These are phyloP conservation scores for Leccinellum luteum DNA, from an alignment of 768 basidiomycete species.

Conservation along the genomic window DNA sequence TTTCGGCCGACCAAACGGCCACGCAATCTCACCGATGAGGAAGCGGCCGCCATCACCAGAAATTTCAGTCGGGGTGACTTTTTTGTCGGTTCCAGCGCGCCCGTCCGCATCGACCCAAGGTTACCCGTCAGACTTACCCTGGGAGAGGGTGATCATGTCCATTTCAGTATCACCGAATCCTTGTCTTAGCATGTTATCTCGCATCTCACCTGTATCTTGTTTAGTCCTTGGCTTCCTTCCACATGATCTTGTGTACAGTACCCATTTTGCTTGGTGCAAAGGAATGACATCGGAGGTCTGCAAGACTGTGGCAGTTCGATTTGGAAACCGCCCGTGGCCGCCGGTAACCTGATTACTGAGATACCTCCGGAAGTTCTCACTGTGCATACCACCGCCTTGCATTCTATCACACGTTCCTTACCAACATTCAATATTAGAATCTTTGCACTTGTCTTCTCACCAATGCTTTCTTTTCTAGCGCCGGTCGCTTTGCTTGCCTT, in stretches of 20 bases:
- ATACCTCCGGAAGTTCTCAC: not conserved
- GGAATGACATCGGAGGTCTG: slow-evolving; percentile 4
- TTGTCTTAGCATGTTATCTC: slow-evolving; percentile 33
- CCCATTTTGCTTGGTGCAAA: slow-evolving; percentile 4
- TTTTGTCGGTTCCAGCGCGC: slow-evolving; percentile 76
- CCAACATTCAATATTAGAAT: not conserved
- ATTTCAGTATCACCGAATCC: slow-evolving; percentile 55
- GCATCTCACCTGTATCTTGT: slow-evolving; percentile 21
- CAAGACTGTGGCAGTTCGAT: not conserved
- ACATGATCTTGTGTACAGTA: slow-evolving; percentile 23
- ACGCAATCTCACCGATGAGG: slow-evolving; percentile 78
- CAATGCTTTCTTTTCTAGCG: slow-evolving; percentile 4
- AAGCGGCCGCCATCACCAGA: slow-evolving; percentile 78
- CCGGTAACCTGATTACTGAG: not conserved
- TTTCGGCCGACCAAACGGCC: slow-evolving; percentile 82
- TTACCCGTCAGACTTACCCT: slow-evolving; percentile 76
- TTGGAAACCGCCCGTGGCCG: not conserved
- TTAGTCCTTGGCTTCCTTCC: slow-evolving; percentile 6
- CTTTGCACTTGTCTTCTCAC: not conserved
- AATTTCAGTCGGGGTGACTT: slow-evolving; percentile 82
- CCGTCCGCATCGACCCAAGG: slow-evolving; percentile 79
- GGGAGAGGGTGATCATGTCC: slow-evolving; percentile 81
- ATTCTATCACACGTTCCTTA: slow-evolving; percentile 1
- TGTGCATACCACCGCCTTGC: not conserved
- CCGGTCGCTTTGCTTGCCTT: slow-evolving; percentile 18